Evolutionary conservation across 371 early-diverging fungal genomes (phyloP), one percentile per base, ranked within the genome.

Genomic region (Mortierella sp.): DNA sequence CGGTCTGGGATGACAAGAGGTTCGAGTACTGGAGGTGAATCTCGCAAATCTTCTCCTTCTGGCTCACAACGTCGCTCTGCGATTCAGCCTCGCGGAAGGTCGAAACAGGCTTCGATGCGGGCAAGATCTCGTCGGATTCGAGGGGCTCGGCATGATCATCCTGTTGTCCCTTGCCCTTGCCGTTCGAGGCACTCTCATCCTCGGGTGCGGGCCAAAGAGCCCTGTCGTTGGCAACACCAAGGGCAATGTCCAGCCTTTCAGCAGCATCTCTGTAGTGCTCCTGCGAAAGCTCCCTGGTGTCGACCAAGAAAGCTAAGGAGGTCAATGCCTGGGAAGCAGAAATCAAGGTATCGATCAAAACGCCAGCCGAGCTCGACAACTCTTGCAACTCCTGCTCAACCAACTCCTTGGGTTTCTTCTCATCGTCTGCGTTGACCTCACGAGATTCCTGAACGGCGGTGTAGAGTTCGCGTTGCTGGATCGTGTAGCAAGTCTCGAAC

Each of bases 21-120:
- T 91, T 89, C 27, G 93, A 93, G 80, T 91, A 89, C 46, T 93
- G 93, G 48, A 93, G 88, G 14, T 91, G 86, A 73, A 90, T 82
- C 12, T 90, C 91, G 48, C 80, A 79, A 38, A 86, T 80, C 82
- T 89, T 86, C 44, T 81, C 80, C 58, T 82, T 76, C 51, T 76
- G 75, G 27, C 71, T 81, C 46, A 81, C 79, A 16, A 44, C 63
- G 18, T 78, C 81, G 68, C 70, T 75, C 51, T 81, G 72, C 1
- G 85, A 65, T 71, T 81, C 81, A 14, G 85, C 85, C 77, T 84
- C 85, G 24, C 85, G 85, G 79, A 84, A 84, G 29, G 63, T 70
- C 27, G 85, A 78, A 24, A 81, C 79, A 11, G 85, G 85, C 46
- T 76, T 84, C 10, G 44, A 43, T 4, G 85, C 85, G 0, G 85